Conservation (phyloP, 495 filamentous ascomycete genomes). For the Baudoinia panamericana region DNA sequence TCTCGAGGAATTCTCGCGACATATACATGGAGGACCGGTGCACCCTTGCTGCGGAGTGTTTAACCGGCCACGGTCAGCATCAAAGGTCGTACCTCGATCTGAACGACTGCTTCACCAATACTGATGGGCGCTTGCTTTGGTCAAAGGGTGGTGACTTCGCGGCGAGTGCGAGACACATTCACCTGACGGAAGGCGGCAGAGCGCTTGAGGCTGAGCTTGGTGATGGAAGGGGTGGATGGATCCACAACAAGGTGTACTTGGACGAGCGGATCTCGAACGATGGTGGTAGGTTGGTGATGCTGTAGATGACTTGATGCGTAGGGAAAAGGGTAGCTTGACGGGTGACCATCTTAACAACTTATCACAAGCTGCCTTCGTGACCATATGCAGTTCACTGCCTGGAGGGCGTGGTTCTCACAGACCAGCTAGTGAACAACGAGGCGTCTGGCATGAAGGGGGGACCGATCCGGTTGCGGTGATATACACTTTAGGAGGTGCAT, state of each 20-base stretch:
- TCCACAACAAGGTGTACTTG: conserved; percentile 1
- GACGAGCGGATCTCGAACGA: conserved; percentile 13
- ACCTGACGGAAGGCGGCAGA: conserved; percentile 2
- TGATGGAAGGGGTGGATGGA: conserved; percentile 9
- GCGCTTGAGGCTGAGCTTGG: conserved; percentile 6
- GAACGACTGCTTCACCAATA: conserved; percentile 11
- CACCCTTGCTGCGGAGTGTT: conserved; percentile 7
- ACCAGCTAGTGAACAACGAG: too few species aligned
- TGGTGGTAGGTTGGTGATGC: conserved; percentile 6
- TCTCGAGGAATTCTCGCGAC: conserved; percentile 5
- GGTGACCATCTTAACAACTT: too few species aligned
- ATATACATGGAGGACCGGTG: conserved; percentile 3
- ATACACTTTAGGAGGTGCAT: too few species aligned
- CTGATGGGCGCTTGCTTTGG: conserved; percentile 5
- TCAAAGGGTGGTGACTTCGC: conserved; percentile 3
- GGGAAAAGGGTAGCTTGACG: too few species aligned
- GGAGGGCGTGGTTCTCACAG: too few species aligned
- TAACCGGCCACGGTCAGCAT: conserved; percentile 3
- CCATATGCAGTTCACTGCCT: too few species aligned
- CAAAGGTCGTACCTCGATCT: conserved; percentile 7
- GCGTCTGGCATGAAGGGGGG: too few species aligned
- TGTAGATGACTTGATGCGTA: not conserved
- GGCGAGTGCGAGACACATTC: conserved; percentile 1
- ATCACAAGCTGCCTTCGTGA: too few species aligned
- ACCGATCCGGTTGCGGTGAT: too few species aligned